Base-by-base conservation (phyloP, 352 stramenopile genomes). In the Phytophthora litchii region DNA sequence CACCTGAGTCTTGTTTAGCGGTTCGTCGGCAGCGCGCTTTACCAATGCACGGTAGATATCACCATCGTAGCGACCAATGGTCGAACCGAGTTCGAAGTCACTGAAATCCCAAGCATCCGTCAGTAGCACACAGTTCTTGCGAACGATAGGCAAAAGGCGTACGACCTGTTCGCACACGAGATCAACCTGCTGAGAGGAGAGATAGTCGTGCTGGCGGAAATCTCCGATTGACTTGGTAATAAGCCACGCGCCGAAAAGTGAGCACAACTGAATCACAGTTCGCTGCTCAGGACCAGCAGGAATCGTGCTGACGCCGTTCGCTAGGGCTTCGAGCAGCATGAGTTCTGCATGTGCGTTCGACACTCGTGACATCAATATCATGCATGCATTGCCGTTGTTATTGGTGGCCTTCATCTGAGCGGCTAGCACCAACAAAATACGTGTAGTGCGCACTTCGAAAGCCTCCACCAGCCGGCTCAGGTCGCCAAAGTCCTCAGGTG, bases 21-120 rank as follows among this genome's bases (percentile, higher is more conserved):
- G 23, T 27, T 27, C 23, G 23, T 27, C 23, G 23, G 23, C 23
- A 27, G 23, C 23, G 23, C 23, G 23, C 23, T 27, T 27, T 5
- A 27, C 23, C 23, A 27, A 27, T 27, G 23, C 23, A 27, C 23
- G 23, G 23, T 27, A 27, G 23, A 27, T 27, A 5, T 27, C 23
- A 5, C 23, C 23, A 27, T 27, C 80, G 65, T 84, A 90, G 17
- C 76, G 66, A 0, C 80, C 78, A 34, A 89, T 86, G n/a, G 76
- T 75, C 64, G 80, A 89, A 69, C 83, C 80, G 2, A 89, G 52
- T 50, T 88, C 77, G 32, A 86, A 86, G 57, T 89, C 79, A 3
- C 16, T 83, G 21, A 84, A 86, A 54, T 69, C 59, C 64, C 59
- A 73, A 9, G 64, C 59, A 25, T 73, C 64, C 13, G 72, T 80